Evolutionary conservation across 345 rosid genomes (phyloP).

Genomic region (Syzygium aqueum): DNA sequence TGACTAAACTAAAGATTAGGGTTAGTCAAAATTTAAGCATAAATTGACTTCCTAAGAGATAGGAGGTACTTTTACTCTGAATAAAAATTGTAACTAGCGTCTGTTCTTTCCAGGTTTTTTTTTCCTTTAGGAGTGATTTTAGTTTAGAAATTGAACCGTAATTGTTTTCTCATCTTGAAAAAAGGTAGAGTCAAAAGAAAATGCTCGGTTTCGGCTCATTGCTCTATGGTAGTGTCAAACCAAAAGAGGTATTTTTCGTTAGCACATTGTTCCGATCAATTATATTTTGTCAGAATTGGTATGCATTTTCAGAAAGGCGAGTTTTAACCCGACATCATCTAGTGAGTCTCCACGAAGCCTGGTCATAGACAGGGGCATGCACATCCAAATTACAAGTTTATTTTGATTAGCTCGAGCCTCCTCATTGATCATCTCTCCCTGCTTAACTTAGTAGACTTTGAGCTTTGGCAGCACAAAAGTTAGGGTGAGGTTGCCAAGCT

Average conservation of each 20-base stretch:
- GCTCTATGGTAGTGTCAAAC: not conserved
- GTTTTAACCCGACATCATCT: not conserved
- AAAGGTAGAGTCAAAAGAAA: not conserved
- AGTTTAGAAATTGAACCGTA: not conserved
- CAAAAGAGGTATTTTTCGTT: not conserved
- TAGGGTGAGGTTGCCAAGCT: not conserved
- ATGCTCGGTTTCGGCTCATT: not conserved
- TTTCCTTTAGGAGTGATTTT: no score
- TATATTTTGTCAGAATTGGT: not conserved
- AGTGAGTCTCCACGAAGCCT: not conserved
- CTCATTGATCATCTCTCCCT: not conserved
- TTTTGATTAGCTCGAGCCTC: not conserved
- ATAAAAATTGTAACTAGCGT: not conserved
- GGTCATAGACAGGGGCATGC: not conserved
- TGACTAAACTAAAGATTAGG: not conserved
- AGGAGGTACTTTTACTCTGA: not conserved
- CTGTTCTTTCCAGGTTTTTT: no score
- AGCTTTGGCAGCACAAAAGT: not conserved
- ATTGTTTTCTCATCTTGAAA: not conserved
- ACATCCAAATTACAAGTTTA: not conserved
- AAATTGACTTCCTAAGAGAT: not conserved
- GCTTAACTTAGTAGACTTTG: not conserved
- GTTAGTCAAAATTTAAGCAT: not conserved
- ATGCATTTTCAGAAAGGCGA: not conserved
- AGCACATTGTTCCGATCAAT: not conserved